Conservation (phyloP, 148 eudicot genomes). For the Rhododendron henanense region DNA sequence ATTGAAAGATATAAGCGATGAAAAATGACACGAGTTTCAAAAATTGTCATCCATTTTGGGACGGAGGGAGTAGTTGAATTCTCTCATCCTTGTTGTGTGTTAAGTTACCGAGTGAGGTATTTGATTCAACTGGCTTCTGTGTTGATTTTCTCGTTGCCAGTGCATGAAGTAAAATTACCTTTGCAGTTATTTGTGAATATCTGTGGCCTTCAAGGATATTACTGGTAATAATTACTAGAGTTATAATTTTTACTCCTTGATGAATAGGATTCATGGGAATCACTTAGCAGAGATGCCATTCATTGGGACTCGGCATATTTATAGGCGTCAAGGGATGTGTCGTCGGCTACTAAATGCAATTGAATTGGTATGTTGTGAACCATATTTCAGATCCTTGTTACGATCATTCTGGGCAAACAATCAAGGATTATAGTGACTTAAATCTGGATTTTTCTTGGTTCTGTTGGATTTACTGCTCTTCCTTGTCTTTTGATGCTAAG, state of each 20-base stretch:
- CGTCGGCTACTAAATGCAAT: constrained; percentile 70
- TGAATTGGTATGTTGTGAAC: constrained; percentile 55
- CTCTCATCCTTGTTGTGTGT: background rate
- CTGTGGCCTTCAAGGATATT: background rate
- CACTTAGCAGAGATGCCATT: constrained; percentile 97
- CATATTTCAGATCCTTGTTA: background rate
- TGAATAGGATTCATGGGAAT: constrained; percentile 74
- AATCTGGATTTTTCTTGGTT: background rate
- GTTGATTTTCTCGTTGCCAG: background rate
- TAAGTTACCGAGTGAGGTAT: background rate
- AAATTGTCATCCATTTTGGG: no score
- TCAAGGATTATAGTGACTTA: background rate
- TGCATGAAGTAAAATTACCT: background rate
- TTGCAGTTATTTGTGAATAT: background rate
- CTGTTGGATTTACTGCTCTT: background rate
- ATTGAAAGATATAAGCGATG: no score
- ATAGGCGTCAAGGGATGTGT: constrained; percentile 95
- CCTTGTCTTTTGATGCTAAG: background rate
- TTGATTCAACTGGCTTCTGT: background rate
- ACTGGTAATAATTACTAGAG: background rate
- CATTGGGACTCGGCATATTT: constrained; percentile 74
- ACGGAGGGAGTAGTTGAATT: background rate
- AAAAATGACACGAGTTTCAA: no score
- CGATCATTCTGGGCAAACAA: background rate
- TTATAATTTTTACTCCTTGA: background rate